phyloP scores from a whole-genome alignment of 805 yeast species.

The Suhomyces sp. region DNA sequence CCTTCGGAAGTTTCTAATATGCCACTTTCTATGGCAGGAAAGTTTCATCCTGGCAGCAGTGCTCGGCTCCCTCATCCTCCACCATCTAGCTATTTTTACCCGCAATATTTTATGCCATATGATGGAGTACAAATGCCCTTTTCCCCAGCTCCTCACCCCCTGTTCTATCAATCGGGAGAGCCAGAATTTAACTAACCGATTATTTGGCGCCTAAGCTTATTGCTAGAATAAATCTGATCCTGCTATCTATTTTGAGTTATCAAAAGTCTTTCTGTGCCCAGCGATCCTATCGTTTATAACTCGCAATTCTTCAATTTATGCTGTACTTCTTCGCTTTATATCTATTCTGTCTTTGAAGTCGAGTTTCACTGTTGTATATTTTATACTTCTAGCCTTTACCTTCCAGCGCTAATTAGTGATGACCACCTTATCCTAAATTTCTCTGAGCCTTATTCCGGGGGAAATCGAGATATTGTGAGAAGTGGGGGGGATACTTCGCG shows the following conservation, averaged over 20 bases:
- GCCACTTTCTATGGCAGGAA: constrained; percentile 8
- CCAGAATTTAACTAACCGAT: neutral
- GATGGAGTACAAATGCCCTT: constrained; percentile 16
- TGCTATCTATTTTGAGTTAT: neutral
- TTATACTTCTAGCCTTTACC: no score
- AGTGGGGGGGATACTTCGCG: no score
- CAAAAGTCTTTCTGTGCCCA: neutral
- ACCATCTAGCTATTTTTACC: constrained; percentile 26
- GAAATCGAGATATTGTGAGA: no score
- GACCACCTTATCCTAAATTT: no score
- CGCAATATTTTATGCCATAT: constrained; percentile 24
- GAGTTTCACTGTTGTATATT: neutral
- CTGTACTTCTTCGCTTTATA: neutral
- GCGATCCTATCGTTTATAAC: neutral
- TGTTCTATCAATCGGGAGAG: constrained; percentile 9
- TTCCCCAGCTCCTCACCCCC: constrained; percentile 16
- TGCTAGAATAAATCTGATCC: neutral
- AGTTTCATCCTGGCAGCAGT: constrained; percentile 16
- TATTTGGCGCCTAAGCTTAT: neutral
- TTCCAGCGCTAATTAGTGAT: no score
- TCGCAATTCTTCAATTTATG: neutral
- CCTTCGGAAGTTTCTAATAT: constrained; percentile 7
- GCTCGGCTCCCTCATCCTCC: constrained; percentile 21
- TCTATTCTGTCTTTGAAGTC: no score
- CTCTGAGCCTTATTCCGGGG: no score